phyloP scores from a whole-genome alignment of 2,329 filamentous ascomycete species.

The Dothideomycetidae sp. region DNA sequence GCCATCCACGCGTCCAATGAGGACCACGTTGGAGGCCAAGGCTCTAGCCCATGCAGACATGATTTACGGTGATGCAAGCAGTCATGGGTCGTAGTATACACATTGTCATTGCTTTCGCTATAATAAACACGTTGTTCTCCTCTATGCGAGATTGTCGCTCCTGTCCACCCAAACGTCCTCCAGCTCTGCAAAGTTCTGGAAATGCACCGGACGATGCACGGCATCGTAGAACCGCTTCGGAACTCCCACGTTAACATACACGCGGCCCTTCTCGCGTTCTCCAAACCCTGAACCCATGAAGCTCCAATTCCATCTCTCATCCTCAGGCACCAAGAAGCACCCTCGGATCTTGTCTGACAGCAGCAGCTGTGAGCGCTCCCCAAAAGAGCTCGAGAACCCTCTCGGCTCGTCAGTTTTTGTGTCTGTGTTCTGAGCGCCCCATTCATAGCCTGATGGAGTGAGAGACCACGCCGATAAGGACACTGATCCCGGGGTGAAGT shows the following conservation, averaged over 20 bases:
- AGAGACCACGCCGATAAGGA: slow-evolving; percentile 88
- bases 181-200: slow-evolving; percentile 92
- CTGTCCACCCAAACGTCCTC: slow-evolving; percentile 95
- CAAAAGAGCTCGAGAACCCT: slow-evolving; percentile 68
- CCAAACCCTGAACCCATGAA: slow-evolving; percentile 90
- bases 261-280: slow-evolving; percentile 64
- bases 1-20: too few species aligned
- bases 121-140: not conserved
- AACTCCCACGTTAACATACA: slow-evolving; percentile 88
- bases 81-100: too few species aligned
- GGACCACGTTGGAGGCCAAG: too few species aligned
- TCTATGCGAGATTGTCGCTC: slow-evolving; percentile 75
- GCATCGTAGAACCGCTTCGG: slow-evolving; percentile 81
- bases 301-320: slow-evolving; percentile 89
- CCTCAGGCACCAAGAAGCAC: slow-evolving; percentile 90
- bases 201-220: slow-evolving; percentile 82
- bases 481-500: slow-evolving; percentile 92
- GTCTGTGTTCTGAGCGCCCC: slow-evolving; percentile 94
- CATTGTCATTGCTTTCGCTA: too few species aligned
- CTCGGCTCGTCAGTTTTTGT: slow-evolving; percentile 81
- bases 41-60: too few species aligned
- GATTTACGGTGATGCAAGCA: too few species aligned
- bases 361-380: slow-evolving; percentile 86
- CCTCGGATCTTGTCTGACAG: slow-evolving; percentile 87
- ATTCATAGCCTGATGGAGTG: slow-evolving; percentile 84